A percentile compares a stretch with the other conserved stretches of the same genome.
Conservation (phyloP, 768 basidiomycete species). For the Leccinum uliginosum region DNA sequence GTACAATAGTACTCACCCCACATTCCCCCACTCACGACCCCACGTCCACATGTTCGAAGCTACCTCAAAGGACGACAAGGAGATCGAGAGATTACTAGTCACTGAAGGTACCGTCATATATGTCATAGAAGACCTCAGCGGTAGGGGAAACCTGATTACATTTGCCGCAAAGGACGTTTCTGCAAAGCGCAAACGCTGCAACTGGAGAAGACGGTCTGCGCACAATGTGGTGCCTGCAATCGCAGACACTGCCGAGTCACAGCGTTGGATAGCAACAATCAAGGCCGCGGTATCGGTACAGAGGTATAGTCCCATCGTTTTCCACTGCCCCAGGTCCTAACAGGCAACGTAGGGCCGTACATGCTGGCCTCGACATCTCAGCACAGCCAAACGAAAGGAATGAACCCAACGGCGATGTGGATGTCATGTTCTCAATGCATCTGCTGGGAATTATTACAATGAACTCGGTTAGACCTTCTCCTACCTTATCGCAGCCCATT, state of each 20-base stretch:
- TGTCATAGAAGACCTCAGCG: slow-evolving; percentile 48
- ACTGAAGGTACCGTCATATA: slow-evolving; percentile 74
- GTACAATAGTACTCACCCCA: slow-evolving; percentile 57
- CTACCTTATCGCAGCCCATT: slow-evolving; percentile 8
- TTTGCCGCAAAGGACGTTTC: slow-evolving; percentile 63
- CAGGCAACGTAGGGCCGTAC: slow-evolving; percentile 47
- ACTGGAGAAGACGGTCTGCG: slow-evolving; percentile 3
- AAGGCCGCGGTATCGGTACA: slow-evolving; percentile 70
- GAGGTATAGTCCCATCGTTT: slow-evolving; percentile 38
- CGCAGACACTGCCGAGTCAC: slow-evolving; percentile 53
- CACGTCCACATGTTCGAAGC: slow-evolving; percentile 76
- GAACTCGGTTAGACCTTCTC: slow-evolving; percentile 15
- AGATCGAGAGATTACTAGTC: slow-evolving; percentile 72
- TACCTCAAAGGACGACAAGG: slow-evolving; percentile 53
- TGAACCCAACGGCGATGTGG: slow-evolving; percentile 76
- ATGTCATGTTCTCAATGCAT: slow-evolving; percentile 78
- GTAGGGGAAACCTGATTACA: slow-evolving; percentile 54
- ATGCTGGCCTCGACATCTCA: slow-evolving; percentile 58
- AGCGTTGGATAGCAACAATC: slow-evolving; percentile 72
- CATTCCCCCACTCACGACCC: slow-evolving; percentile 33
- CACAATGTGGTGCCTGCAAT: slow-evolving; percentile 64
- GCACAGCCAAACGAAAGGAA: slow-evolving; percentile 38
- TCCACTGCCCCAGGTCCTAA: not conserved
- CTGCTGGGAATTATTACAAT: slow-evolving; percentile 50
- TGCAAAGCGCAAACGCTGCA: slow-evolving; percentile 29